Base-by-base conservation (phyloP, 441 rosid genomes). In the Bocquillonia castaneifolia region DNA sequence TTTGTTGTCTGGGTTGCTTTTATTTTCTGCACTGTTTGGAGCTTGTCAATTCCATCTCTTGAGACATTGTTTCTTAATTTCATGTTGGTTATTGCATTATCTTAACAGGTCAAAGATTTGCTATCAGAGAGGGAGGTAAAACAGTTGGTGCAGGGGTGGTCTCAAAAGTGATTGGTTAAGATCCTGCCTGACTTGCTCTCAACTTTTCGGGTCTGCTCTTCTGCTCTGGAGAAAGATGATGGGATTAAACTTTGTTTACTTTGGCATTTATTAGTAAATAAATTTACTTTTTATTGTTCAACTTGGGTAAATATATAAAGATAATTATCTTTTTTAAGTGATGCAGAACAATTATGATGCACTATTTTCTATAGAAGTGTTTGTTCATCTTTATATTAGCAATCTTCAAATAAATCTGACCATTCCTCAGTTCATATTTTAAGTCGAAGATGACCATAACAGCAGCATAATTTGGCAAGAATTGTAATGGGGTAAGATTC, bases 61-160 rank as follows among this genome's bases (percentile, higher is more conserved):
- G n/a, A n/a, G n/a, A n/a, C n/a, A n/a, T n/a, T n/a, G n/a, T n/a
- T n/a, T n/a, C n/a, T n/a, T n/a, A n/a, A n/a, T n/a, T n/a, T 5
- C 15, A 12, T 42, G 15, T 42, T 42, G 15, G 2, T 13, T 42
- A 12, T 42, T 42, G 2, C 15, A n/a, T n/a, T 42, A 59, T 23
- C 26, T 25, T 54, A 15, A 28, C 76, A 76, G 80, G 80, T 42
- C 80, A 76, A 76, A 88, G 97, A 79, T 91, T 94, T 84, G 99
- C 99, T 62, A 73, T 94, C 74, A 91, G 99, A 78, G 99, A 94
- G 71, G 99, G 99, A 79, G 99, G 97, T 1, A 86, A 97, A 81
- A 94, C 99, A 9, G 99, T 94, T 69, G 80, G 80, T 64, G 80
- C 80, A 29, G 77, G 77, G 18, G 77, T 74, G 2, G 77, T 74